Conservation (phyloP, 768 basidiomycete genomes). For the Naematelia encephala region DNA sequence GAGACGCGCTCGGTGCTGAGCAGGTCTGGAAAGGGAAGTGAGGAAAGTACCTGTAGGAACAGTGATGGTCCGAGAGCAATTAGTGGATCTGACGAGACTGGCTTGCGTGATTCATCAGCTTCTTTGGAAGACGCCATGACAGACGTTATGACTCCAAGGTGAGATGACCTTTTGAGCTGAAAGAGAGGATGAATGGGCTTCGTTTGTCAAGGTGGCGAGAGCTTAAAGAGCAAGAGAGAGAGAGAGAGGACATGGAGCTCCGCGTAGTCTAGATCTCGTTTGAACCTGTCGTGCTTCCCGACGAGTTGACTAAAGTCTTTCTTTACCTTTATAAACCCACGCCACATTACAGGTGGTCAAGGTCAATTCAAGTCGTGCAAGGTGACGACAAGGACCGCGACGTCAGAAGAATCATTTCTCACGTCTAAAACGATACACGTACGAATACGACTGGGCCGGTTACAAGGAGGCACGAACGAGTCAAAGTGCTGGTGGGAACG, state of each 20-base stretch:
- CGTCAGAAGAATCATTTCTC: too few relatives aligned
- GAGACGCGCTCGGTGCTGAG: conserved; percentile 12
- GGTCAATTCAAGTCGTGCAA: too few relatives aligned
- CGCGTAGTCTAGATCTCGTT: neutral
- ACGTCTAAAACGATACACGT: neutral
- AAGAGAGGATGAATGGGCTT: neutral
- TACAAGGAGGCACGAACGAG: neutral
- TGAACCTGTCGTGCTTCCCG: neutral
- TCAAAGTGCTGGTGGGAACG: neutral
- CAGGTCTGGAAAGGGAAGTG: conserved; percentile 19
- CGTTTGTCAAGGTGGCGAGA: neutral
- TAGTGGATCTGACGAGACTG: conserved; percentile 19
- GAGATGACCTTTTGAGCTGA: neutral
- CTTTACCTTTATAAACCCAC: too few relatives aligned
- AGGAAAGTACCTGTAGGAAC: conserved; percentile 25
- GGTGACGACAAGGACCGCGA: too few relatives aligned
- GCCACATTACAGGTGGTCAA: neutral
- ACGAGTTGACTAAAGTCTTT: neutral
- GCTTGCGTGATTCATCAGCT: neutral
- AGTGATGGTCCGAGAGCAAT: conserved; percentile 24
- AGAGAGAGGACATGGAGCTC: neutral
- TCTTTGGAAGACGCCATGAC: neutral
- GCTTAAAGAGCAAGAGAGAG: neutral
- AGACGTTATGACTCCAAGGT: too few relatives aligned
- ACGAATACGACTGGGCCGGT: neutral